phyloP scores from a whole-genome alignment of 2,329 filamentous ascomycete species.

The Stemphylium beticola region DNA sequence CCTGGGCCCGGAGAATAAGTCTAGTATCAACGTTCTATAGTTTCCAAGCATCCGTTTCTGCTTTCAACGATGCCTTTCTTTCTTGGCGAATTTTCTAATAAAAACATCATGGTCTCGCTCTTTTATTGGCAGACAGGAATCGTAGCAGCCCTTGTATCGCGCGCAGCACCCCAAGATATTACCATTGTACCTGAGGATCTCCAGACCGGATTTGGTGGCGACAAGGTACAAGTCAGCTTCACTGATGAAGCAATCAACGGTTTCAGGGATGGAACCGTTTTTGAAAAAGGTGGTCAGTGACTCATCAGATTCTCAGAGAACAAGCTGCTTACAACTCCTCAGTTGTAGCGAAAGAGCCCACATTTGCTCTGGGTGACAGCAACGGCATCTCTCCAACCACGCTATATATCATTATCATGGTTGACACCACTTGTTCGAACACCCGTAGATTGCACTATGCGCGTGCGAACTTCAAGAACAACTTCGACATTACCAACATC shows the following conservation, averaged over 20 bases:
- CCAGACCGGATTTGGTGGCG: conserved; percentile 26
- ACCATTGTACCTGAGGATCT: conserved; percentile 26
- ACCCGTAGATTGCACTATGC: conserved; percentile 40
- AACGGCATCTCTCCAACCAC: conserved; percentile 36
- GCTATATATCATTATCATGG: conserved; percentile 39
- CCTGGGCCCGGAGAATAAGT: not conserved
- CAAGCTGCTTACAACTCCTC: conserved; percentile 8
- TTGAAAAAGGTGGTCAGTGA: conserved; percentile 32
- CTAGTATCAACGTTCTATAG: not conserved
- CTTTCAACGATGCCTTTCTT: not conserved
- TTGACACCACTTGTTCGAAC: conserved; percentile 42
- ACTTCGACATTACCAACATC: conserved; percentile 36
- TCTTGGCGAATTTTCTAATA: not conserved
- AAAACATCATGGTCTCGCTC: conserved; percentile 18
- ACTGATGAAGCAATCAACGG: conserved; percentile 33
- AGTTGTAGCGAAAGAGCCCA: conserved; percentile 38
- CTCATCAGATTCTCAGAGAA: not conserved
- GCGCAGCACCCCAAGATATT: conserved; percentile 16
- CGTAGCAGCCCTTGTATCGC: conserved; percentile 1
- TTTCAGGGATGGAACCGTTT: conserved; percentile 37
- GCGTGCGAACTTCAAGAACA: conserved; percentile 40
- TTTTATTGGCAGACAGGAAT: conserved; percentile 8
- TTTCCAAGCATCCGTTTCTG: not conserved
- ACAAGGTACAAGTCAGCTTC: conserved; percentile 41
- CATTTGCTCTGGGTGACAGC: conserved; percentile 44